Base-by-base conservation (phyloP, 495 filamentous ascomycete genomes). In the Aspergillus ostianus region DNA sequence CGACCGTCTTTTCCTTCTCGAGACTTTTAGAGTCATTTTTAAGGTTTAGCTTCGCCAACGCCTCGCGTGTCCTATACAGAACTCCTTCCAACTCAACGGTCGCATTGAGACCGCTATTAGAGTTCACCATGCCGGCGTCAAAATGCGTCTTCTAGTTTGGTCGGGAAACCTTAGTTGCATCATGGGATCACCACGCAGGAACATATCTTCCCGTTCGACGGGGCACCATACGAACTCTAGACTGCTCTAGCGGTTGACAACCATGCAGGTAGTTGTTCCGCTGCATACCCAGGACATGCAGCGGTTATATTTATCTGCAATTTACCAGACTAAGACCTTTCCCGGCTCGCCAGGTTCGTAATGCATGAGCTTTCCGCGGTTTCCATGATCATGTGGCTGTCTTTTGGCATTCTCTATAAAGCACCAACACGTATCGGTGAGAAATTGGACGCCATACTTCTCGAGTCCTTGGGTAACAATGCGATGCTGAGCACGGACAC, bases 341-440 rank as follows among this genome's bases (percentile, higher is more conserved):
- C n/a, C n/a, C n/a, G n/a, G n/a, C n/a, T n/a, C n/a, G n/a, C n/a
- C n/a, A n/a, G n/a, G n/a, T n/a, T n/a, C n/a, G n/a, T 69, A 73
- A 49, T 71, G 70, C 0, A 68, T 67, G 56, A 69, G 71, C 46
- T 73, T 71, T 18, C 56, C 70, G 13, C 66, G 71, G 49, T 70
- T 73, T 2, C 71, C 62, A 73, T 67, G 19, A 68, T 67, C 0
- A 53, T 60, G 9, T 49, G 27, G 13, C 36, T 23, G 26, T 19
- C 9, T 8, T 5, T 46, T 6, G 69, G 66, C 23, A 17, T 71
- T 65, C 17, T 26, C 36, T 26, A 71, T 62, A 68, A 73, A 71
- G 26, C 68, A 71, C 70, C 70, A 73, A 46, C 70, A 71, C 0
- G 66, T 69, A 62, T 73, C 70, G 4, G 68, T 73, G 13, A 71